Percentiles rank a stretch among this genome's conserved stretches.
phyloP scores from a whole-genome alignment of 345 rosid species.

The Alliaria petiolata region DNA sequence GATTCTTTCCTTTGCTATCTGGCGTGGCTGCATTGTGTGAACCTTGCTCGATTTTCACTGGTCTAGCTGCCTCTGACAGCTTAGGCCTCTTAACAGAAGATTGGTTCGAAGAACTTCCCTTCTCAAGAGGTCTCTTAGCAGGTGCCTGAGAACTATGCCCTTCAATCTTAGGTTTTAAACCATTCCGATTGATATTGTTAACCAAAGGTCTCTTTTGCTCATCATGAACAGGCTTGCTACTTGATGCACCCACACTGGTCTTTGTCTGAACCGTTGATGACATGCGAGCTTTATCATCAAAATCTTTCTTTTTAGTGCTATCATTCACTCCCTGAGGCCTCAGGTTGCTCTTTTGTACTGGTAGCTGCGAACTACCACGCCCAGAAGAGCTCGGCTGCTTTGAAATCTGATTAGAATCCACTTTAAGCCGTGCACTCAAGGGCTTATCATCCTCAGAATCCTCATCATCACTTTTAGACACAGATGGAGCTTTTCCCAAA shows the following conservation, averaged over 20 bases:
- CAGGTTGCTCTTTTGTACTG: conserved; percentile 2
- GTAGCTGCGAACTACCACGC: conserved; percentile 6
- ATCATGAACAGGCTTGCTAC: conserved; percentile 25
- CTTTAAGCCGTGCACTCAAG: conserved; percentile 52
- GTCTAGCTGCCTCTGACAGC: no score
- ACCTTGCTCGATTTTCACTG: conserved; percentile 27
- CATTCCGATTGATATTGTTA: conserved; percentile 50
- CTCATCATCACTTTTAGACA: conserved; percentile 31
- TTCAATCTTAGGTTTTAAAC: conserved; percentile 43
- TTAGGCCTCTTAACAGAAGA: conserved; percentile 62
- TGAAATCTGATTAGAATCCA: no score
- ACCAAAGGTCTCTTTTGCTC: conserved; percentile 48
- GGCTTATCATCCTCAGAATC: conserved; percentile 84
- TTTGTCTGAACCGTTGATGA: conserved; percentile 11
- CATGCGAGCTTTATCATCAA: neutral
- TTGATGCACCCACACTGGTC: conserved; percentile 21
- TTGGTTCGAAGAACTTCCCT: conserved; percentile 45
- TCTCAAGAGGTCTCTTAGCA: conserved; percentile 76
- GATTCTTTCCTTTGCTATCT: conserved; percentile 24
- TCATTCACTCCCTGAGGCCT: conserved; percentile 22
- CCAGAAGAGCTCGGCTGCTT: conserved; percentile 8
- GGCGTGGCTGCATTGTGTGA: conserved; percentile 32
- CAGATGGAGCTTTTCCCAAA: conserved; percentile 24
- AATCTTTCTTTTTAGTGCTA: conserved; percentile 7
- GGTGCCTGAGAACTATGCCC: conserved; percentile 32